phyloP scores from a whole-genome alignment of 768 basidiomycete species.

The Naganishia kalamii region DNA sequence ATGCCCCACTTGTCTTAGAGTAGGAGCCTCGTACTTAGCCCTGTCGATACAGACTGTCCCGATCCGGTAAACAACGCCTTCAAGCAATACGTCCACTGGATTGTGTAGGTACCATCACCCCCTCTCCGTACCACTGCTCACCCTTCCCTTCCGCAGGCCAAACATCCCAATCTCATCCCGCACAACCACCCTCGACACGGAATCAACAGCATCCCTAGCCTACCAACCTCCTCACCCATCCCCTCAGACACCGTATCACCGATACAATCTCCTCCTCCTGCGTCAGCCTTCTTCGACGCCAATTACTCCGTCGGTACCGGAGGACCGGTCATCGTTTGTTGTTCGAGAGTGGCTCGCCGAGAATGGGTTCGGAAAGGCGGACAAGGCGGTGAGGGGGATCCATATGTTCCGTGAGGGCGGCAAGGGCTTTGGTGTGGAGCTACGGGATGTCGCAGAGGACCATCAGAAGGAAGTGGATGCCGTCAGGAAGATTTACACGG shows the following conservation, averaged over 20 bases:
- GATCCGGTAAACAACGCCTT: slow-evolving; percentile 60
- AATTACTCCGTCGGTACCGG: slow-evolving; percentile 8
- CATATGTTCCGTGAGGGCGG: slow-evolving; percentile 25
- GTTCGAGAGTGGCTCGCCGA: slow-evolving; percentile 23
- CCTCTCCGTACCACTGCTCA: not conserved
- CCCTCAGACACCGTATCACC: slow-evolving; percentile 80
- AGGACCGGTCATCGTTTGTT: slow-evolving; percentile 15
- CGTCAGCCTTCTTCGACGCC: slow-evolving; percentile 54
- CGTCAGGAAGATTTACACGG: slow-evolving; percentile 57
- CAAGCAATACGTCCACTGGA: slow-evolving; percentile 74
- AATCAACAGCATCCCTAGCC: slow-evolving; percentile 25
- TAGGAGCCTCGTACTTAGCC: not conserved
- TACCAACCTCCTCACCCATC: slow-evolving; percentile 92
- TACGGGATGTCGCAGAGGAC: slow-evolving; percentile 20
- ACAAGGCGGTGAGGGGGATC: slow-evolving; percentile 8
- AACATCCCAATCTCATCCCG: slow-evolving; percentile 66
- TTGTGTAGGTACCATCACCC: slow-evolving; percentile 58
- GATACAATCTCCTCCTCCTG: slow-evolving; percentile 71
- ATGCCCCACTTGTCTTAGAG: not conserved
- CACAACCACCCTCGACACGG: slow-evolving; percentile 47
- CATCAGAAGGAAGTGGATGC: slow-evolving; percentile 26
- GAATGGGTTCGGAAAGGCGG: slow-evolving; percentile 14
- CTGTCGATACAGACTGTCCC: slow-evolving; percentile 63
- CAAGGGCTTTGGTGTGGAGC: slow-evolving; percentile 19
- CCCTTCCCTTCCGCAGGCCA: slow-evolving; percentile 52